Base-by-base conservation (phyloP, 768 basidiomycete genomes). In the Mycena albidolilacea region DNA sequence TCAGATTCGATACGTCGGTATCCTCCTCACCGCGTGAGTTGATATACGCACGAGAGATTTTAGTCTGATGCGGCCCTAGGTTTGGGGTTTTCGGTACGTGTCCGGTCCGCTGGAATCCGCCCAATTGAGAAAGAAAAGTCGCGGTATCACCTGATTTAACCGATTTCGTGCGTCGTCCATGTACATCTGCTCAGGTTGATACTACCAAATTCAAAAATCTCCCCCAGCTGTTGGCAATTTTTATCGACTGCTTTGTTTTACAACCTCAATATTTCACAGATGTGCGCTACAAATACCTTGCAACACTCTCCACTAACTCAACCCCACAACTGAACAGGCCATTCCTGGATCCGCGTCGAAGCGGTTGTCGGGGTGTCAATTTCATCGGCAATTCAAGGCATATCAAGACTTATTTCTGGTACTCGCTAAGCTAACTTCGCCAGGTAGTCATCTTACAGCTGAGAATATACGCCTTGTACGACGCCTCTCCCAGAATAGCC, bases 381-480 rank as follows among this genome's bases (percentile, higher is more conserved):
- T 39, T 63, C 44, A 30, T 71, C 39, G 61, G 54, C 70, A 4
- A 67, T 61, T 35, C 64, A 71, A 71, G 64, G 73, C 55, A 58
- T 10, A 0, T 15, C 35, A 21, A n/a, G 15, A 19, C 3, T 41
- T 7, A 11, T 50, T 57, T 30, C 38, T 38, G 10, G 23, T 5
- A 30, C 17, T 23, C 38, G 6, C 11, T 11, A 30, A 39, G 38
- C 17, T 30, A 37, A 35, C 15, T 17, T 37, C 17, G 57, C 38
- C 17, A 37, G 10, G 17, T n/a, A 78, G 77, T 70, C 7, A 78
- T 76, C 17, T 69, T 78, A 9, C 75, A 75, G 38, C 50, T 76
- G 23, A 74, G 75, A 35, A 67, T 78, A 3, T 78, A 76, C 52
- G 76, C 74, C 12, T 60, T 76, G 15, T 76, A 75, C 44, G 67